Conservation (phyloP, 2,329 filamentous ascomycete genomes). For the Clonostachys solani region DNA sequence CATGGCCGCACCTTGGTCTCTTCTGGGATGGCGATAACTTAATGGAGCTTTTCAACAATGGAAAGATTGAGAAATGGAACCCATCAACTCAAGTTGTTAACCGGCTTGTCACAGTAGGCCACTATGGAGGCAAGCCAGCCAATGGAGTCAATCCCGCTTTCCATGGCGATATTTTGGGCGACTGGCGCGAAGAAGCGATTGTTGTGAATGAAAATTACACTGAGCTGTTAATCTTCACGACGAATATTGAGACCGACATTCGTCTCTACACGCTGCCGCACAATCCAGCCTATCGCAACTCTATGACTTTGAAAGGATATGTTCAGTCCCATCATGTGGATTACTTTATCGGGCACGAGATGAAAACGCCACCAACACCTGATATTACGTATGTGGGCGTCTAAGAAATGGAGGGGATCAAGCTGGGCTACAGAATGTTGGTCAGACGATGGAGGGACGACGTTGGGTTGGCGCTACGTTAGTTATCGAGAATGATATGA, state of each 20-base stretch:
- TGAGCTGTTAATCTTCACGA: conserved; percentile 13
- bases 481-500: too few species aligned
- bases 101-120: conserved; percentile 3
- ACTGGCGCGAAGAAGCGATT: conserved; percentile 14
- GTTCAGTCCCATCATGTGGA: conserved; percentile 13
- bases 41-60: conserved; percentile 7
- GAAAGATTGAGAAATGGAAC: conserved; percentile 9
- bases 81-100: not conserved
- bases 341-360: conserved; percentile 11
- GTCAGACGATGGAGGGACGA: too few species aligned
- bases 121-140: conserved; percentile 3
- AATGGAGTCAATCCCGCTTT: conserved; percentile 8
- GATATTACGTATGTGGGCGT: not conserved
- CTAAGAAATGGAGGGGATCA: too few species aligned
- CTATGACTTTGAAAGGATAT: conserved; percentile 15
- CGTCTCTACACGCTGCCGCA: conserved; percentile 14
- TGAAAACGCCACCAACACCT: conserved; percentile 7
- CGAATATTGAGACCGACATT: conserved; percentile 8
- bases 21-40: conserved; percentile 9
- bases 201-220: conserved; percentile 6
- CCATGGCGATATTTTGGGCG: conserved; percentile 10
- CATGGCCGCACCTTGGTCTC: conserved; percentile 1
- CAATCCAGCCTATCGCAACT: conserved; percentile 15
- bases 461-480: too few species aligned
- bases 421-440: too few species aligned